Evolutionary conservation across 768 basidiomycete genomes (phyloP), one percentile per base, ranked within the genome.

Genomic region (Naganishia friedmannii): DNA sequence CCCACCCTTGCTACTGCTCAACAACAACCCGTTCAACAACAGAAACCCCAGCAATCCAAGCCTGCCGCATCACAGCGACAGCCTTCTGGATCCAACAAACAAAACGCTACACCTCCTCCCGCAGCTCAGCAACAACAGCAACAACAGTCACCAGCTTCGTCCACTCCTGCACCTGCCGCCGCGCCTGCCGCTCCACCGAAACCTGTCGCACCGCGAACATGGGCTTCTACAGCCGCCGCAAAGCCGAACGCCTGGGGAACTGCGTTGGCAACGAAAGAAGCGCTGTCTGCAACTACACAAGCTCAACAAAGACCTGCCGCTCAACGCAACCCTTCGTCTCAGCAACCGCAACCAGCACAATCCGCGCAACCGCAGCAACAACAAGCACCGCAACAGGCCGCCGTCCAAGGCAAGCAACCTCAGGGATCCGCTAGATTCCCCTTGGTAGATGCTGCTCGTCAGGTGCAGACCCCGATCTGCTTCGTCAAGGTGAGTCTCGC

Each of bases 171-270:
- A 39, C 80, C 83, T 37, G 75, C 81, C n/a, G 80, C 83, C 6
- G 77, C 78, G 58, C 77, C 81, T 46, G 82, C 84, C 34, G 75
- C 86, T 42, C 74, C 80, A 21, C 76, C 83, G 8, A 77, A 81
- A 12, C 82, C 84, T 6, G 73, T 86, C 13, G 76, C 73, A 7
- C 81, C 79, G 31, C 58, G 86, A 78, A 89, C 89, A 0, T 97
- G 93, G 94, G 94, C 94, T 0, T 90, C 89, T 68, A 87, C 96
- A 54, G 93, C 93, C 55, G 93, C 93, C 48, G 81, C 89, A 23
- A 90, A 90, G 19, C 88, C 88, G 77, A 91, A 90, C 79, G 74
- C 74, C 15, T 95, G 93, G 93, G 91, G 92, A 53, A 81, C 88
- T 0, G 86, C 88, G 19, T 89, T 92, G 42, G 91, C 90, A 0